phyloP scores from a whole-genome alignment of 2,329 filamentous ascomycete genomes.

The Thelonectria rubi region DNA sequence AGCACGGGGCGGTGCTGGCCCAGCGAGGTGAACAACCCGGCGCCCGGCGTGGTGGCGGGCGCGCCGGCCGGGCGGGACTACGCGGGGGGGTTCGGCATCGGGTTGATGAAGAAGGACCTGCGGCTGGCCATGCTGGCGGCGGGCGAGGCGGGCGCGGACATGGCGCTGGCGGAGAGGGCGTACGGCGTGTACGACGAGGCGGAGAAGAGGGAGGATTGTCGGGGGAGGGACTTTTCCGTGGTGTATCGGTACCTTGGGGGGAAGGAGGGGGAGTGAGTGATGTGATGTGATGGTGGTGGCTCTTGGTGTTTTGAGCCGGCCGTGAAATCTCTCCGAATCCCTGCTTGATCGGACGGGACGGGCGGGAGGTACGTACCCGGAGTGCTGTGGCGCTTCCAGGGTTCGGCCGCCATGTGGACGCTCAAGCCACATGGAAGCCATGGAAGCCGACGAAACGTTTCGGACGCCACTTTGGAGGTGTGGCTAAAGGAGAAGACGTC shows the following conservation, averaged over 20 bases:
- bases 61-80: constrained; percentile 82
- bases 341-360: background rate
- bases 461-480: no score
- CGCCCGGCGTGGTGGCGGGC: constrained; percentile 80
- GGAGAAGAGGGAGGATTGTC: constrained; percentile 67
- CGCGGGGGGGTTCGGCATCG: constrained; percentile 78
- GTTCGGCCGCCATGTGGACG: constrained; percentile 31
- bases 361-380: no score
- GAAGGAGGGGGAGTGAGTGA: constrained; percentile 49
- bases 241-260: constrained; percentile 77
- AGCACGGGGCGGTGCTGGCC: constrained; percentile 97
- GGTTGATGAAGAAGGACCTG: constrained; percentile 84
- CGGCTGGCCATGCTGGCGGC: constrained; percentile 77
- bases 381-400: constrained; percentile 19
- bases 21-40: constrained; percentile 94
- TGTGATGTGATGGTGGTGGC: background rate
- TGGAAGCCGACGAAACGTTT: no score
- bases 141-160: constrained; percentile 69
- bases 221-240: constrained; percentile 82
- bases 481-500: no score
- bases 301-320: background rate
- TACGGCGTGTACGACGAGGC: constrained; percentile 73
- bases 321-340: constrained; percentile 18
- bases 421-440: background rate
- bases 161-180: constrained; percentile 72